Base-by-base conservation (phyloP, 2,329 filamentous ascomycete genomes). In the Nannizziopsis barbatae region DNA sequence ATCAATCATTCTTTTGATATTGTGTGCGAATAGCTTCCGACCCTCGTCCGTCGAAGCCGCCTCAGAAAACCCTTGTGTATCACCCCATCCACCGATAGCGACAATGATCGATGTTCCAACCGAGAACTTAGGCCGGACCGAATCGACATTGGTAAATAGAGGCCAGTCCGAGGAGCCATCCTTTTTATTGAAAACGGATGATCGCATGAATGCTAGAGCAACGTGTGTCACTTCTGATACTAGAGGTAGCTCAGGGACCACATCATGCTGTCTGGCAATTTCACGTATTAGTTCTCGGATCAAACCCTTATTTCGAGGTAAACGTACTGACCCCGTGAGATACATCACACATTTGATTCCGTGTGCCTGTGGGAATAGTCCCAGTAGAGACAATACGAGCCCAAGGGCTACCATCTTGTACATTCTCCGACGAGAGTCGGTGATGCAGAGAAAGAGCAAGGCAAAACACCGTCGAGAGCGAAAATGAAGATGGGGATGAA, bases 61-160 rank as follows among this genome's bases (percentile, higher is more conserved):
- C 6, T 50, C 60, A 1, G 73, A 70, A 55, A 83, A 85, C 0
- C 80, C 80, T 10, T 62, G 60, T 1, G 74, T 79, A 53, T 84
- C 77, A 0, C 80, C 80, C 81, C 82, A 86, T 40, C 81, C 82
- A 5, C 82, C 82, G 54, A 86, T 77, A 17, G 82, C 80, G 38
- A 85, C 70, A 65, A 81, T 73, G 39, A 85, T 63, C 51, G 79
- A 77, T 18, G 78, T 77, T 15, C 65, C 67, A 5, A 36, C 22
- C 0, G 64, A 63, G 51, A 81, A 79, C 47, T 70, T 65, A 14
- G 58, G 50, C 3, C 78, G 74, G 11, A 73, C 68, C 10, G 69
- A 60, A 2, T 60, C 57, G 1, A 81, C 68, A 1, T 69, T 70
- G 2, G 71, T 75, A 55, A 80, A 80, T 5, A 81, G 61, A 0